Base-by-base conservation (phyloP, 768 basidiomycete genomes). In the Daedaleopsis nitida region DNA sequence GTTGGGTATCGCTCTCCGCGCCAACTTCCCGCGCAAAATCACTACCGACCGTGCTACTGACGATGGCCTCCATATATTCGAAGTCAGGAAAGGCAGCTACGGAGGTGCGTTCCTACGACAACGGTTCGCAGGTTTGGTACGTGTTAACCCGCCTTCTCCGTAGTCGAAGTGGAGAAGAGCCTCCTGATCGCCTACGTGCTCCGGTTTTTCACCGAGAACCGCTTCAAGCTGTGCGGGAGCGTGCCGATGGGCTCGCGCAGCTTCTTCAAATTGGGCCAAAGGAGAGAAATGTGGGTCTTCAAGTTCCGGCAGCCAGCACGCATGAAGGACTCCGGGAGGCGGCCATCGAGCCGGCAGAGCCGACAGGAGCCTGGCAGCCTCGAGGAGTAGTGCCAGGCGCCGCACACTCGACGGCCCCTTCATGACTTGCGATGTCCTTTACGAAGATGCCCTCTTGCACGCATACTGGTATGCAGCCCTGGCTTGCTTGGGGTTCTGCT, bases 231-330 rank as follows among this genome's bases (percentile, higher is more conserved):
- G 14, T 84, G 87, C 64, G 86, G 88, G 1, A 82, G 86, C 21
- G 72, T 92, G n/a, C 83, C 85, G 0, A 79, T 92, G 67, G 84
- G 79, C 1, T 68, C 73, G 6, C 58, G 67, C 12, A 75, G 76
- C 5, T 63, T 78, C 32, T 66, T 80, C 51, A 75, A 76, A 23
- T 68, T 82, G 24, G 73, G 76, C 16, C 68, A 72, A 16, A 78
- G 80, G 59, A 82, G 78, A 66, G 89, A 91, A 70, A 66, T 89
- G 16, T 83, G 89, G 75, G 77, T 91, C 24, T 89, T 91, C 77
- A 81, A 81, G 74, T 68, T 56, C 64, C 55, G 66, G 72, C 56
- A 16, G 42, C 51, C 1, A 44, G 58, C 34, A 19, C 54, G 14
- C 42, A 21, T 42, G 32, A 56, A 39, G 58, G 55, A 43, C 17